Base-by-base conservation (phyloP, 805 yeast genomes). In the Saturnispora besseyi region DNA sequence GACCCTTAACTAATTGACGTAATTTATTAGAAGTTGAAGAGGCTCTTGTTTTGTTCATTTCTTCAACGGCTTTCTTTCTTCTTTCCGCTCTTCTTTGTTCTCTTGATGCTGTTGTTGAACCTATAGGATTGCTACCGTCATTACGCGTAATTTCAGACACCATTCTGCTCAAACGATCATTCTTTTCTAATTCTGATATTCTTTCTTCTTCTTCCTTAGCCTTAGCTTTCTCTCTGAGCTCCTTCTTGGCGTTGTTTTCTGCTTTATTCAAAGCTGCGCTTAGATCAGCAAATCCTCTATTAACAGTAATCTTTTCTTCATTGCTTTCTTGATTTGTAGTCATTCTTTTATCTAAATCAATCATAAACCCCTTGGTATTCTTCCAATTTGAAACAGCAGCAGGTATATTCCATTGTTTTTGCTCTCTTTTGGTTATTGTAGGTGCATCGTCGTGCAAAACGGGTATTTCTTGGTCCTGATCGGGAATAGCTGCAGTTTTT, bases 381-480 rank as follows among this genome's bases (percentile, higher is more conserved):
- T 89, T 90, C 97, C 98, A 93, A 63, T 87, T 88, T 1, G 98
- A 91, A 0, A 91, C 78, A 1, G 95, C 87, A 0, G 96, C 82
- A 0, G 98, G 98, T 30, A 93, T 88, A 44, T 76, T 74, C 96
- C 97, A 91, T 53, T 78, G 75, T 28, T 77, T 79, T 55, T 81
- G 85, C 48, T 89, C 95, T 56, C 83, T 87, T 28, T 78, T 77
- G 0, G 89, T 77, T 18, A 84, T 63, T 5, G 79, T 73, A n/a
- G 21, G 38, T 2, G 57, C 47, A n/a, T 76, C 70, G 30, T 79
- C 70, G n/a, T 86, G 80, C 41, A 88, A 73, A 0, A 87, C 78
- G 0, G 96, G 95, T 1, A 51, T 60, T 3, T 77, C 73, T 1
- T 73, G 73, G 0, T 84, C 76, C 0, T 86, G 82, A 0, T 82